Percentiles rank a stretch among this genome's conserved stretches.
phyloP scores from a whole-genome alignment of 805 yeast genomes.

The Starmerella lactis-condensi region DNA sequence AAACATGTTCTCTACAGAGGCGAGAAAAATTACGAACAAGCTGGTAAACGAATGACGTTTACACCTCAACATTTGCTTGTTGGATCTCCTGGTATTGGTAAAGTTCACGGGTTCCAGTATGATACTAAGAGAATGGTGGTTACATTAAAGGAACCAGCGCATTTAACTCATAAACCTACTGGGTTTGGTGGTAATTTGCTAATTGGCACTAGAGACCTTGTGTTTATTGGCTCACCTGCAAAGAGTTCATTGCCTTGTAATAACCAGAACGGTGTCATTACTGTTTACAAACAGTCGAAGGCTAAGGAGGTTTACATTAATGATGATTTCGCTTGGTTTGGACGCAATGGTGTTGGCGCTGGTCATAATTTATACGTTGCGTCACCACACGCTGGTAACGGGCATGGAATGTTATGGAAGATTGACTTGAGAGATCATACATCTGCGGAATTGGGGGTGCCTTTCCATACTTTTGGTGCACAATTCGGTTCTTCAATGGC shows the following conservation, averaged over 20 bases:
- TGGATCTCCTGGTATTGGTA: constrained; percentile 26
- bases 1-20: constrained; percentile 5
- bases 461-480: constrained; percentile 19
- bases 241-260: constrained; percentile 2
- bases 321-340: constrained; percentile 20
- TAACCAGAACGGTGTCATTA: constrained; percentile 28
- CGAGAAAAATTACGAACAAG: constrained; percentile 24
- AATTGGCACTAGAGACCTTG: constrained; percentile 15
- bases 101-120: constrained; percentile 25
- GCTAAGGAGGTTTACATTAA: constrained; percentile 10
- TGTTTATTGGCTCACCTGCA: constrained; percentile 22
- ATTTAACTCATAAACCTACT: constrained; percentile 6
- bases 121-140: constrained; percentile 11
- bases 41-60: constrained; percentile 25
- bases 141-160: constrained; percentile 4
- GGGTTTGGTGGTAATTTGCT: constrained; percentile 20
- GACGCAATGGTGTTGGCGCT: constrained; percentile 20
- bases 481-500: constrained; percentile 31
- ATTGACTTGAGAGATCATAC: constrained; percentile 20
- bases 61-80: constrained; percentile 21
- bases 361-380: constrained; percentile 19
- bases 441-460: constrained; percentile 10
- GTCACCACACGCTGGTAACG: constrained; percentile 27
- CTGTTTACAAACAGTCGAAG: constrained; percentile 21
- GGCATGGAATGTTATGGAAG: constrained; percentile 33